These are phyloP conservation scores for Anisodus tanguticus DNA, from an alignment of 257 asterid species.

Conservation along the genomic window DNA sequence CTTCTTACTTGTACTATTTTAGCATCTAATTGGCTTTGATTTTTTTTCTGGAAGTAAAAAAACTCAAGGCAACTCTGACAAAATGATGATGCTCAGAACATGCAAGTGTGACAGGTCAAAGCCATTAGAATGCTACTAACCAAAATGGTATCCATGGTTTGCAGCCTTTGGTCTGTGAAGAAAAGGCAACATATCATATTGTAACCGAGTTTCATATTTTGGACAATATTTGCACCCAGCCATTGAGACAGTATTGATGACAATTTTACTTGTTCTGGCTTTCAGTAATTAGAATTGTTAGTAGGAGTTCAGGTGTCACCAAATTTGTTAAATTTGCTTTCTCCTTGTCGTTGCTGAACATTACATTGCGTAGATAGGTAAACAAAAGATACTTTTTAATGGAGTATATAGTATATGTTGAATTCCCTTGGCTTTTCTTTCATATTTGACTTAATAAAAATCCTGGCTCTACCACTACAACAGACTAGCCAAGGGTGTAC, in stretches of 20 bases:
- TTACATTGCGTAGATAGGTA: too few relatives aligned
- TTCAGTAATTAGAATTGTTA: background rate
- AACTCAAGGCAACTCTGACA: background rate
- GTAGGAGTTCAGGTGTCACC: background rate
- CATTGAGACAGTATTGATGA: background rate
- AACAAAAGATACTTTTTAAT: too few relatives aligned
- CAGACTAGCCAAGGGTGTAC: too few relatives aligned
- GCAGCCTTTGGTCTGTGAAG: background rate
- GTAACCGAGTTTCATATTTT: background rate
- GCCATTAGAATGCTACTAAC: conserved; percentile 2
- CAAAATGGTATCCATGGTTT: background rate
- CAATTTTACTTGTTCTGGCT: background rate
- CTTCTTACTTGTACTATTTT: background rate
- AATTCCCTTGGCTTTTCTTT: too few relatives aligned
- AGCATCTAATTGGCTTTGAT: background rate
- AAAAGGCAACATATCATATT: background rate
- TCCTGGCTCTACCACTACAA: too few relatives aligned
- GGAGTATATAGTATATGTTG: too few relatives aligned
- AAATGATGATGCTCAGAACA: background rate
- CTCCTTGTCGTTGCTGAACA: too few relatives aligned
- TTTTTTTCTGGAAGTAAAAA: background rate
- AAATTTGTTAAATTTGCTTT: background rate
- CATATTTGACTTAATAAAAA: too few relatives aligned
- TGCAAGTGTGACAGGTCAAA: background rate
- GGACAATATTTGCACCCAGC: background rate